These are phyloP conservation scores for Vanrija sp. DNA, from an alignment of 1,284 basidiomycete genomes.

Conservation along the genomic window DNA sequence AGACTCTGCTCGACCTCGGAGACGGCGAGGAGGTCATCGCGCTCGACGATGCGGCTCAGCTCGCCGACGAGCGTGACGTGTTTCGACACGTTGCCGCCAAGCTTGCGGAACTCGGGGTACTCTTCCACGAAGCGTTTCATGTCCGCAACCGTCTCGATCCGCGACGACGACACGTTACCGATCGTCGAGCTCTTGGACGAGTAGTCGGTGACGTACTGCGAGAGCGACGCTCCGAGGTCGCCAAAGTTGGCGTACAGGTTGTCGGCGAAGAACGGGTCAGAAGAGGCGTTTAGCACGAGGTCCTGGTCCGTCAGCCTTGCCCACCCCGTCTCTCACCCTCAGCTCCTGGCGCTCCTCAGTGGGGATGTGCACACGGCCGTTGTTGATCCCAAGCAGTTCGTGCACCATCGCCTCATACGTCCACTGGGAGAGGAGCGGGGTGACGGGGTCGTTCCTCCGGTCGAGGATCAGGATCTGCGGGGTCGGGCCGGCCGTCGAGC, in stretches of 20 bases:
- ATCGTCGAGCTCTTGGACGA: slow-evolving; percentile 65
- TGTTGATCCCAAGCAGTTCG: slow-evolving; percentile 88
- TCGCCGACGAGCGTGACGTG: slow-evolving; percentile 97
- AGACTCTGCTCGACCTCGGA: slow-evolving; percentile 96
- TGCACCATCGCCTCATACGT: slow-evolving; percentile 99
- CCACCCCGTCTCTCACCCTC: slow-evolving; percentile 56
- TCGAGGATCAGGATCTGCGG: slow-evolving; percentile 62
- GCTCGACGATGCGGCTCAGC: slow-evolving; percentile 81
- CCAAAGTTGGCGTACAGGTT: slow-evolving; percentile 94
- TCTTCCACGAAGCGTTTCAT: slow-evolving; percentile 99
- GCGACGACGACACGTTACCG: slow-evolving; percentile 52
- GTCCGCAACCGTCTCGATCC: slow-evolving; percentile 92
- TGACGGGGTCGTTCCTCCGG: slow-evolving; percentile 94
- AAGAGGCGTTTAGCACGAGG: slow-evolving; percentile 85
- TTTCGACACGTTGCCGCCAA: slow-evolving; percentile 97
- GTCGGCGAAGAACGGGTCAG: slow-evolving; percentile 91
- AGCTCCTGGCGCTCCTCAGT: slow-evolving; percentile 83
- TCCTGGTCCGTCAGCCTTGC: slow-evolving; percentile 58
- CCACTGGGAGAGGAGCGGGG: slow-evolving; percentile 96
- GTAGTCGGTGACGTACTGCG: slow-evolving; percentile 91
- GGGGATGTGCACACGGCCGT: slow-evolving; percentile 84
- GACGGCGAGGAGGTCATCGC: slow-evolving; percentile 79
- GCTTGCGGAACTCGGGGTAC: slow-evolving; percentile 93
- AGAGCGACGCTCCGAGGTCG: slow-evolving; percentile 88
- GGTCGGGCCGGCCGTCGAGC: slow-evolving; percentile 52